phyloP scores from a whole-genome alignment of 805 yeast species.

The Wickerhamiella domercqiae region DNA sequence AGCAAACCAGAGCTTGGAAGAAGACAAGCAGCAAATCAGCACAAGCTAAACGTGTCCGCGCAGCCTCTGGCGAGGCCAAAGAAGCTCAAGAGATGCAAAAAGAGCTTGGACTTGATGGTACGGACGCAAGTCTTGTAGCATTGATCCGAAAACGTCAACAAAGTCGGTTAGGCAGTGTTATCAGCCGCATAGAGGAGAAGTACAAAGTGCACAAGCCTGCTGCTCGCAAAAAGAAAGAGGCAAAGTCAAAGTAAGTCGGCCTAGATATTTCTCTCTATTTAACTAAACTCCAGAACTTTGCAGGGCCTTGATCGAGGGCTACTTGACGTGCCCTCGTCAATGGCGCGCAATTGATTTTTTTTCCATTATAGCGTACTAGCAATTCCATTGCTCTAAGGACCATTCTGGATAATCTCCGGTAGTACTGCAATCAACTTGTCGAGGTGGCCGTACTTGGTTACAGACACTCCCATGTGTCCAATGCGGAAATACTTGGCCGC shows the following conservation, averaged over 20 bases:
- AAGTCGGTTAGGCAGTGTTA: conserved; percentile 18
- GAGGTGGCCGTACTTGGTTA: conserved; percentile 43
- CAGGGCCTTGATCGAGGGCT: too few relatives aligned
- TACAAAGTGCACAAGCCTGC: conserved; percentile 12
- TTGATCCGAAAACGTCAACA: conserved; percentile 23
- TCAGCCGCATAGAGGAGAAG: conserved; percentile 24
- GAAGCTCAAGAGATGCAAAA: conserved; percentile 45
- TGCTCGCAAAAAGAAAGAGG: neutral
- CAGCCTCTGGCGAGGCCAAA: conserved; percentile 27
- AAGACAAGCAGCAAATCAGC: conserved; percentile 32
- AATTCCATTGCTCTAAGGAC: too few relatives aligned
- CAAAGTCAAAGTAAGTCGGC: neutral
- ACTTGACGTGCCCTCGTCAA: too few relatives aligned
- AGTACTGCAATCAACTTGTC: conserved; percentile 35
- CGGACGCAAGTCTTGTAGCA: conserved; percentile 24
- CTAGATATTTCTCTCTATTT: conserved; percentile 11
- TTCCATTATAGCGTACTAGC: too few relatives aligned
- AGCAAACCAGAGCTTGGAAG: conserved; percentile 32
- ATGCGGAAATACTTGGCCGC: conserved; percentile 75
- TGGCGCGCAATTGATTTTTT: too few relatives aligned
- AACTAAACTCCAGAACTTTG: neutral
- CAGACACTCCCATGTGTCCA: conserved; percentile 91
- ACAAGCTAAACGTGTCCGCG: conserved; percentile 32
- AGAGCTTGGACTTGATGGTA: conserved; percentile 26
- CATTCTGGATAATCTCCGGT: conserved; percentile 21